Conservation (phyloP, 352 stramenopile species). For the Globisporangium okanoganense region DNA sequence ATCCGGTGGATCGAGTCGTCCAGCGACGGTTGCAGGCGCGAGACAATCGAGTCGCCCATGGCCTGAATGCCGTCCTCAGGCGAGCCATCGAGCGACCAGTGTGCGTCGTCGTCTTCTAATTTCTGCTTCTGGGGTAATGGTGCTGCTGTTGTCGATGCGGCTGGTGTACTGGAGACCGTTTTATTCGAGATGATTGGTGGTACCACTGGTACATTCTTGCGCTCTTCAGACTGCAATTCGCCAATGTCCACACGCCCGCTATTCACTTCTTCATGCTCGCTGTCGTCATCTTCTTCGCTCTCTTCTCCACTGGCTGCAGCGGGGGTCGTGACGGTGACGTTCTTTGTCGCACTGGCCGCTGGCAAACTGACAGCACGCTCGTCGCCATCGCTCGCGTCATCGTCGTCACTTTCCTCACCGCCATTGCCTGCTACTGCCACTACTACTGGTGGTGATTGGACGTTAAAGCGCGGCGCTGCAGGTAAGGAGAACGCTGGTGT, state of each 20-base stretch:
- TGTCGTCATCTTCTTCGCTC: constrained; percentile 16
- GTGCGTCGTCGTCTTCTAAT: constrained; percentile 15
- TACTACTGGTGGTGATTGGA: constrained; percentile 15
- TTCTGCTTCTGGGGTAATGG: constrained; percentile 1
- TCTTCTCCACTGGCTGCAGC: constrained; percentile 17
- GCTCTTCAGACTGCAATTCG: not conserved
- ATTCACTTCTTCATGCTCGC: not conserved
- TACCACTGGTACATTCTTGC: not conserved
- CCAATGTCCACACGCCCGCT: not conserved
- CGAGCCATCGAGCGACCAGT: constrained; percentile 38
- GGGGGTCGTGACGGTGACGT: constrained; percentile 9
- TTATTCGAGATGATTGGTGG: not conserved
- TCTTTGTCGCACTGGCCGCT: not conserved
- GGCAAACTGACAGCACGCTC: constrained; percentile 4
- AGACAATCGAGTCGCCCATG: constrained; percentile 54
- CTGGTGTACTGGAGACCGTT: not conserved
- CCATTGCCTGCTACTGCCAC: constrained; percentile 26
- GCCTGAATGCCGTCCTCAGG: constrained; percentile 39
- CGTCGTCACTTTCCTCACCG: constrained; percentile 36
- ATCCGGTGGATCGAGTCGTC: constrained; percentile 70
- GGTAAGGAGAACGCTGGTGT: constrained; percentile 29
- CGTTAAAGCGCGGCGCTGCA: constrained; percentile 17
- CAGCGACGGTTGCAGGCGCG: constrained; percentile 51
- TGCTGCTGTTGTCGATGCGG: not conserved
- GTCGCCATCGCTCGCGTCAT: constrained; percentile 14